Base-by-base conservation (phyloP, 305 asterid genomes). In the Rubia tinctorum region DNA sequence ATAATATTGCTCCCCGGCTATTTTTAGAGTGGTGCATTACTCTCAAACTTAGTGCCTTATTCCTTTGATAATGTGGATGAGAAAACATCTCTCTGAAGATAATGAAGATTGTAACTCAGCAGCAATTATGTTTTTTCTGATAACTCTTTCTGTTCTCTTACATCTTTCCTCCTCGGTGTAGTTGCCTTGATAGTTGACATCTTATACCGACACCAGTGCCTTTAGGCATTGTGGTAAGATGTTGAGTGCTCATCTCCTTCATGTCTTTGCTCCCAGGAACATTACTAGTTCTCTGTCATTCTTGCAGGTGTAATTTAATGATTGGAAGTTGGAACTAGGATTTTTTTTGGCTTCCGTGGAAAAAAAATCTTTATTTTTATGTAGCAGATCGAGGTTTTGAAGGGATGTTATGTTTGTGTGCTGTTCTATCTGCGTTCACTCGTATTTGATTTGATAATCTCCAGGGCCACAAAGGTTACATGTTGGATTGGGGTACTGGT, bases 61-160 rank as follows among this genome's bases (percentile, higher is more conserved):
- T 40, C 25, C 12, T 39, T 66, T 18, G 30, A 40, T 66, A 34
- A 39, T 66, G n/a, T 42, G 17, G 47, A 1, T 17, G 5, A 12
- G 58, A 66, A 42, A 66, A 40, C 70, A 66, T 39, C 53, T 66
- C n/a, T 43, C 56, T 34, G 45, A 67, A 67, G 56, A 67, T 44
- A 23, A 40, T 67, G 55, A 67, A n/a, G 27, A 5, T 17, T 37
- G 8, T 65, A 40, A 20, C 71, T 10, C 20, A 20, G 30, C 71
- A 67, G 20, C 45, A 45, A 40, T 42, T 13, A 22, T 22, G 7
- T n/a, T 22, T 22, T n/a, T 8, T 23, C 18, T 40, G 17, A 12
- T 40, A 20, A 44, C 40, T 42, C 13, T 20, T 12, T 66, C n/a
- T 40, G 14, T 14, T 66, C 37, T 66, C 10, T 3, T 30, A 25